Percentiles rank a stretch among this genome's conserved stretches.
Conservation (phyloP, 495 filamentous ascomycete genomes). For the Thermothielavioides terrestris region DNA sequence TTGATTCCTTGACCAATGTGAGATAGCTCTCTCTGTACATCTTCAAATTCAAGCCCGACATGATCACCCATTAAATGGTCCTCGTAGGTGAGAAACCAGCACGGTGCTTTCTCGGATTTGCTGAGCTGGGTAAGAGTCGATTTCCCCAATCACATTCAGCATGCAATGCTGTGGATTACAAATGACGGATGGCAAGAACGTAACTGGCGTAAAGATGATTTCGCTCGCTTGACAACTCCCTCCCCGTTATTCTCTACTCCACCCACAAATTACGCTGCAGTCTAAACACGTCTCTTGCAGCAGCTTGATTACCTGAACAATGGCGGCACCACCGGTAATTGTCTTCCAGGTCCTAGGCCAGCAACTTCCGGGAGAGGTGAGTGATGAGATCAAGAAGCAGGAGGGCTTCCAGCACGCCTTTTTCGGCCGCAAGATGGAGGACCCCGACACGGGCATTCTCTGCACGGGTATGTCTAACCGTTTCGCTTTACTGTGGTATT, state of each 20-base stretch:
- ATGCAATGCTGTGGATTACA: background rate
- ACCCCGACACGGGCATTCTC: slow-evolving; percentile 6
- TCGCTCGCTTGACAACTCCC: too few species aligned
- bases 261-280: too few species aligned
- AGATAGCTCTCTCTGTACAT: slow-evolving; percentile 1
- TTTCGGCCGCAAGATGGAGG: slow-evolving; percentile 16
- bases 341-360: slow-evolving; percentile 6
- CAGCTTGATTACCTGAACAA: too few species aligned
- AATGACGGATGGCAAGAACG: too few species aligned
- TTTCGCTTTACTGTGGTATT: too few species aligned
- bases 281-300: too few species aligned
- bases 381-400: slow-evolving; percentile 6
- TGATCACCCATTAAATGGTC: background rate
- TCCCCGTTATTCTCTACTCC: too few species aligned
- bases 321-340: slow-evolving; percentile 1
- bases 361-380: background rate
- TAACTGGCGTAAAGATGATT: too few species aligned
- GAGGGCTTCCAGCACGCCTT: slow-evolving; percentile 5
- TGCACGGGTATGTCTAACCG: slow-evolving; percentile 4
- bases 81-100: background rate
- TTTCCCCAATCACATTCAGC: background rate
- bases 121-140: background rate
- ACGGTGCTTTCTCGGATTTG: background rate
- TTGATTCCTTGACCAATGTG: slow-evolving; percentile 5
- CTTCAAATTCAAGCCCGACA: slow-evolving; percentile 10